Percentiles rank a stretch among this genome's conserved stretches.
phyloP scores from a whole-genome alignment of 2,329 filamentous ascomycete genomes.

The Teratosphaeria zuluensis region DNA sequence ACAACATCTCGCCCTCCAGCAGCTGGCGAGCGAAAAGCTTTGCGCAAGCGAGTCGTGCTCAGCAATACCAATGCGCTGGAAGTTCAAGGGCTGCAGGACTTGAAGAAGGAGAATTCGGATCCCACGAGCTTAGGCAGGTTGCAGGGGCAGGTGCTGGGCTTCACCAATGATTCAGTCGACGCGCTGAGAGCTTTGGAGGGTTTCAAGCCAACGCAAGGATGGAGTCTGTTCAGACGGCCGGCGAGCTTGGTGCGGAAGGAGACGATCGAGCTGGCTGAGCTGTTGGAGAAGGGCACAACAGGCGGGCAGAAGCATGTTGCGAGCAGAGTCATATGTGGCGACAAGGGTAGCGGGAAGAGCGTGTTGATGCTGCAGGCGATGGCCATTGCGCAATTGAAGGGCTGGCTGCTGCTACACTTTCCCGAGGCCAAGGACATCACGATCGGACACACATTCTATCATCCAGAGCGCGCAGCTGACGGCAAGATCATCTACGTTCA shows the following conservation, averaged over 20 bases:
- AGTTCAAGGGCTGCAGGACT: constrained; percentile 56
- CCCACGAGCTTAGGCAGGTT: constrained; percentile 35
- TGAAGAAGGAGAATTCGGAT: constrained; percentile 28
- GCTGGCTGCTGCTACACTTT: constrained; percentile 82
- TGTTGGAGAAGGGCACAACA: constrained; percentile 22
- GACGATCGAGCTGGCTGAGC: constrained; percentile 59
- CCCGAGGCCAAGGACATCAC: constrained; percentile 85
- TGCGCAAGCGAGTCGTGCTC: constrained; percentile 80
- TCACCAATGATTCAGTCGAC: constrained; percentile 65
- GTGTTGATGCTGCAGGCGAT: constrained; percentile 75
- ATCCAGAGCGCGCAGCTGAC: constrained; percentile 49
- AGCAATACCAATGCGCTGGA: constrained; percentile 88
- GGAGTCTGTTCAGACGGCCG: constrained; percentile 76
- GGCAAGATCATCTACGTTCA: constrained; percentile 57
- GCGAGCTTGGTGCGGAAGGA: constrained; percentile 69
- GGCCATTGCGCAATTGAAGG: constrained; percentile 67
- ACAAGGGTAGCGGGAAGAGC: constrained; percentile 73
- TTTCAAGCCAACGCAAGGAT: constrained; percentile 84
- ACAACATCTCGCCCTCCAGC: constrained; percentile 18
- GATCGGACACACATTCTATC: constrained; percentile 72
- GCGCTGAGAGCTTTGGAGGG: constrained; percentile 73
- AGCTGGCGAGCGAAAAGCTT: constrained; percentile 74
- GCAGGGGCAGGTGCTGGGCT: constrained; percentile 57
- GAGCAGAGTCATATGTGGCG: constrained; percentile 62
- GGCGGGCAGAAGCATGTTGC: constrained; percentile 41